Percentiles rank a stretch among this genome's conserved stretches.
These are phyloP conservation scores for Eimeria tenella DNA, from an alignment of 169 alveolate genomes.

Conservation along the genomic window DNA sequence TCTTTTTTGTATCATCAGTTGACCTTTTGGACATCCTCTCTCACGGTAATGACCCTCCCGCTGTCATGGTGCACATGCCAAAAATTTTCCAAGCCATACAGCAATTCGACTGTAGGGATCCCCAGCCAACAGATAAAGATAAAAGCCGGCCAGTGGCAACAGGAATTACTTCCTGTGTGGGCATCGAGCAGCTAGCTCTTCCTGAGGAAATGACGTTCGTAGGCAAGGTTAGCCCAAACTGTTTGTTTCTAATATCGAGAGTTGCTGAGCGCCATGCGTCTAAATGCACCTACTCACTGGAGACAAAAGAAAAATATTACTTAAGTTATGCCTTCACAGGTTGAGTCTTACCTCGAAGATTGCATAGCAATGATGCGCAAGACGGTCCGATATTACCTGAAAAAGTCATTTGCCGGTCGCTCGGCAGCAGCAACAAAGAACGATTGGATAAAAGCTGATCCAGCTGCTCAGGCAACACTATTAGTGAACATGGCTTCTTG, in stretches of 20 bases:
- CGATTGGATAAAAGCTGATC: conserved; percentile 92
- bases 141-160: conserved; percentile 82
- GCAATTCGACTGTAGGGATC: conserved; percentile 89
- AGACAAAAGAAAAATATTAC: neutral
- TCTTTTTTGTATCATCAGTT: conserved; percentile 96
- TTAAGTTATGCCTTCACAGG: conserved; percentile 38
- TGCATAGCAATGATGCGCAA: conserved; percentile 92
- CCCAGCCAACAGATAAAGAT: conserved; percentile 66
- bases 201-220: conserved; percentile 90
- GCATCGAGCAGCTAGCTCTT: conserved; percentile 92
- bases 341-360: conserved; percentile 93
- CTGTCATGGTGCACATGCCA: conserved; percentile 96
- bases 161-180: conserved; percentile 94
- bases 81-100: conserved; percentile 96
- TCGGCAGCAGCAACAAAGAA: conserved; percentile 83
- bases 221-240: conserved; percentile 89
- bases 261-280: neutral
- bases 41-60: conserved; percentile 96
- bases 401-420: conserved; percentile 84
- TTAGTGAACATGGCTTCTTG: conserved; percentile 93
- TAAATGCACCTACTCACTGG: neutral
- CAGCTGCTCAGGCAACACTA: conserved; percentile 93
- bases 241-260: neutral
- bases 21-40: conserved; percentile 96
- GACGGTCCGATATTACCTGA: conserved; percentile 87